A percentile compares a stretch with the other conserved stretches of the same genome.
phyloP scores from a whole-genome alignment of 257 asterid species.

The Cruciata laevipes region DNA sequence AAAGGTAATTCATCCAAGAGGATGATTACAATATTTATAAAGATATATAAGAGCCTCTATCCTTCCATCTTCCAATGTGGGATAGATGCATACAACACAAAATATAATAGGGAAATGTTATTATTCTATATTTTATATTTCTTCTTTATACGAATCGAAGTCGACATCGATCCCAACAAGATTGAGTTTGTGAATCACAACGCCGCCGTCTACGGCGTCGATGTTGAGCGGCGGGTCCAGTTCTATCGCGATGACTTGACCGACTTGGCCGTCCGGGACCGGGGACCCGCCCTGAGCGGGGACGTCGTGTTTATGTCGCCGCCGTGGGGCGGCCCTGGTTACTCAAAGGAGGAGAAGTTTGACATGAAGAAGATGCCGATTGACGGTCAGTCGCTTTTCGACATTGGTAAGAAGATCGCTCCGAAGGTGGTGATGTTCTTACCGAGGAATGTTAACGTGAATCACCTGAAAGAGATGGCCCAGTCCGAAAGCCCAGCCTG shows the following conservation, averaged over 20 bases:
- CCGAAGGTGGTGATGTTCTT: conserved; percentile 68
- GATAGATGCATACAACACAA: no score
- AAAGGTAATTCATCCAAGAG: no score
- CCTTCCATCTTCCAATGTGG: no score
- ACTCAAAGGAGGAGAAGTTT: conserved; percentile 49
- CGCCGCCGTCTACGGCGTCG: conserved; percentile 64
- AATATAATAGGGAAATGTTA: no score
- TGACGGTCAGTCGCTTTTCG: conserved; percentile 53
- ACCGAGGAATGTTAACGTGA: conserved; percentile 63
- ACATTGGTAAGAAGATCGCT: conserved; percentile 47
- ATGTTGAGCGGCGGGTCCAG: conserved; percentile 39
- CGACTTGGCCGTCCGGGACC: no score
- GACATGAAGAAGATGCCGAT: conserved; percentile 68
- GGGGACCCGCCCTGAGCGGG: conserved; percentile 62
- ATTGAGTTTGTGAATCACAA: conserved; percentile 59
- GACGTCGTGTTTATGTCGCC: conserved; percentile 73
- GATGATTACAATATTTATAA: no score
- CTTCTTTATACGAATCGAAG: no score
- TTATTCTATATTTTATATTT: no score
- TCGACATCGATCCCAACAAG: conserved; percentile 70
- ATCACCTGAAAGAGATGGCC: conserved; percentile 57
- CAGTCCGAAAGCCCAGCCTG: conserved; percentile 61
- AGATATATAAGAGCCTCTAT: no score
- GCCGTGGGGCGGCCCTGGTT: conserved; percentile 97
- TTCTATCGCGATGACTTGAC: conserved; percentile 59